Conservation (phyloP, 345 rosid species). For the Bruguiera parviflora region DNA sequence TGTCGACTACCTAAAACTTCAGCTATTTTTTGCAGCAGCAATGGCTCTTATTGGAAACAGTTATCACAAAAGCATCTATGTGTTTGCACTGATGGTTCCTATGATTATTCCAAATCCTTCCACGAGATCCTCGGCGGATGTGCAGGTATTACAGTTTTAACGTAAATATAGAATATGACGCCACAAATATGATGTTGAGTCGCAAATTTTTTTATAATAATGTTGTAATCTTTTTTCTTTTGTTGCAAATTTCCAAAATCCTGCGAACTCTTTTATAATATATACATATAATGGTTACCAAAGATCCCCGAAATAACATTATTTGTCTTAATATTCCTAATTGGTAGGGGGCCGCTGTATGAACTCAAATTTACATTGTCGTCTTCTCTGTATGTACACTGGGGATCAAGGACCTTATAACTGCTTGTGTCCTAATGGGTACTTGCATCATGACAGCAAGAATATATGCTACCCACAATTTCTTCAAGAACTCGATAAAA, state of each 20-base stretch:
- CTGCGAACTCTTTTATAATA: too few relatives aligned
- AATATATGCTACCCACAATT: neutral
- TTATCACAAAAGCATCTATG: neutral
- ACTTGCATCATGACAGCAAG: too few relatives aligned
- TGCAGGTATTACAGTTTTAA: neutral
- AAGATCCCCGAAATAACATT: neutral
- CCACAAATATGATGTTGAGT: neutral
- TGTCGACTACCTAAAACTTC: neutral
- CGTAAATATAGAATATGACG: neutral
- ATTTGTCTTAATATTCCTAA: neutral
- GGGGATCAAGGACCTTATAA: neutral
- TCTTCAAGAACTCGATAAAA: neutral
- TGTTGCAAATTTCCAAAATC: too few relatives aligned
- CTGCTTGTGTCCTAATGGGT: neutral
- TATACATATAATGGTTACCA: neutral
- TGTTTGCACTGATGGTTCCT: neutral
- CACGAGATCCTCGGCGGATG: neutral
- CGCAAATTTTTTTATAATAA: neutral
- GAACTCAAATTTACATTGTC: neutral
- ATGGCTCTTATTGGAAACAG: slow-evolving; percentile 1
- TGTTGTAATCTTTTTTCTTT: too few relatives aligned
- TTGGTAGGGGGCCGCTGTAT: neutral
- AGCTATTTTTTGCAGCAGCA: neutral
- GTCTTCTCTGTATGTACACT: neutral
- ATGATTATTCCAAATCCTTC: neutral